Evolutionary conservation across 2,329 filamentous ascomycete species (phyloP), one percentile per base, ranked within the genome.

Genomic region (Colletotrichum eremochloae): DNA sequence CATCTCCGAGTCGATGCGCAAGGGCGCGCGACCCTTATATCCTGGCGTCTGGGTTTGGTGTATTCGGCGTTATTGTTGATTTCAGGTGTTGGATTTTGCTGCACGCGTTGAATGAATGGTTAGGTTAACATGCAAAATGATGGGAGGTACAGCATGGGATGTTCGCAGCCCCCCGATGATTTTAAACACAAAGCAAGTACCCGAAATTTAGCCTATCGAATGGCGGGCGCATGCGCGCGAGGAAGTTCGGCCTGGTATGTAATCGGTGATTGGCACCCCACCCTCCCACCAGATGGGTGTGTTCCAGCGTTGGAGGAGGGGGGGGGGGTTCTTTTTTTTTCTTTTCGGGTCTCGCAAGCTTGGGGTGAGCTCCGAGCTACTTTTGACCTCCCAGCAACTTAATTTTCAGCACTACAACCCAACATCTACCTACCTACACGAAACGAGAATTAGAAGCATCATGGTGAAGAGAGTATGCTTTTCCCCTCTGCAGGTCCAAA

Each of bases 391-490:
- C 33, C 15, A 42, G n/a, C 53, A 65, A 40, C n/a, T 2, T 18
- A 24, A 60, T 11, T 42, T 42, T 15, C 44, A 63, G 4, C 38
- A 18, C 40, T 29, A 5, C 50, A 56, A 42, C 50, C 36, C 20
- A 7, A 14, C 52, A 36, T 42, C 15, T 8, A 20, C 5, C 44
- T 18, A 9, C 5, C 24, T 24, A n/a, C 20, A 38, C 0, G 29
- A 31, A 55, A 53, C 24, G 2, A 29, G 8, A 11, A 36, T 29
- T 6, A 11, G 18, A 48, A 53, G 55, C 53, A 67, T 52, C 52
- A 81, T 84, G 82, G 75, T 77, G 18, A 81, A 81, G 78, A 78
- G 83, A 71, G 83, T 83, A 77, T 60, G 76, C 67, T 3, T 2
- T 11, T 48, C 33, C n/a, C 29, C 15, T 12, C 4, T 9, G 3